phyloP scores from a whole-genome alignment of 164 flowering plant species.

The Vitis riparia region DNA sequence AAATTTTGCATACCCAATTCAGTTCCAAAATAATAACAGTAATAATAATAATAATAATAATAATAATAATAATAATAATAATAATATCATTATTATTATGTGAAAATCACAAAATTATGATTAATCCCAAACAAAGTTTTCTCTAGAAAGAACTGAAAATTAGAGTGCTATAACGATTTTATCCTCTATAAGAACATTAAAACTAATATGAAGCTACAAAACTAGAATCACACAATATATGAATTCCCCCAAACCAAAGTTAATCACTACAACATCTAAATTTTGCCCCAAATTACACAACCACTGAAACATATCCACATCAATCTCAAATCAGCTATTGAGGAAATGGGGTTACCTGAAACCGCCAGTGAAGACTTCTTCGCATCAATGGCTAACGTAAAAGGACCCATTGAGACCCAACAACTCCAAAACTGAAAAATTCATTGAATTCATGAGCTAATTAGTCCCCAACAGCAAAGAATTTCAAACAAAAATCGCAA shows the following conservation, averaged over 20 bases:
- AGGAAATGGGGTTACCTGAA: slow-evolving; percentile 26
- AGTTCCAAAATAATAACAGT: too few relatives aligned
- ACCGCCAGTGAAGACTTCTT: slow-evolving; percentile 32
- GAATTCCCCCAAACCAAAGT: neutral
- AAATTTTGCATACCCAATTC: too few relatives aligned
- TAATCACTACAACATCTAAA: neutral
- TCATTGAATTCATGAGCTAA: neutral
- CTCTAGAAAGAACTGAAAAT: neutral
- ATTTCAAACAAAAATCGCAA: neutral
- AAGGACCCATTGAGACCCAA: slow-evolving; percentile 37
- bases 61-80: too few relatives aligned
- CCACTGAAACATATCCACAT: neutral
- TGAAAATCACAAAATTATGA: too few relatives aligned
- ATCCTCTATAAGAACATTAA: neutral
- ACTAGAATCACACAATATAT: neutral
- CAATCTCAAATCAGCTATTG: neutral
- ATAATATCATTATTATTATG: too few relatives aligned
- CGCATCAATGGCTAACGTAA: slow-evolving; percentile 38
- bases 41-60: too few relatives aligned
- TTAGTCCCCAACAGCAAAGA: neutral
- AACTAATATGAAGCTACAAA: neutral
- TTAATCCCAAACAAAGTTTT: neutral
- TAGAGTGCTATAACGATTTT: neutral
- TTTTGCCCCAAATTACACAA: neutral
- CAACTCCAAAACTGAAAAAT: slow-evolving; percentile 1